Evolutionary conservation across 2,329 filamentous ascomycete genomes (phyloP), one percentile per base, ranked within the genome.

Genomic region (Chaetomiaceae sp.): DNA sequence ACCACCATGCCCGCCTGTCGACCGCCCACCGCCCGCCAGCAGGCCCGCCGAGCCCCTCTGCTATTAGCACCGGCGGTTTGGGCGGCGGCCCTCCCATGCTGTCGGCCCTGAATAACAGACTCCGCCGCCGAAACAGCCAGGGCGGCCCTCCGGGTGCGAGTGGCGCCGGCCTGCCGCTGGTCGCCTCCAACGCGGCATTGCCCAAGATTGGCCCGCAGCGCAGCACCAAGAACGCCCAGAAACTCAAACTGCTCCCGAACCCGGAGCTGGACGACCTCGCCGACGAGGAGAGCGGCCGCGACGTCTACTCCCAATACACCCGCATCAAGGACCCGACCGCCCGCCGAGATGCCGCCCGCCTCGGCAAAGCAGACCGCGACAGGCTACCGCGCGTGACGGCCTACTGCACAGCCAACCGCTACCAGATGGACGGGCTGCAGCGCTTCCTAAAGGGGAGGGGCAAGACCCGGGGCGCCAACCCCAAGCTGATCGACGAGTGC

Each of bases 271-370:
- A 82, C 33, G 87, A 91, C 39, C 83, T 78, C 62, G 77, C 60
- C 6, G 91, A 97, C 58, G 92, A 96, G 65, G 92, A 96, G 71
- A 94, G 89, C 65, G 91, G 91, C 9, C 80, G 91, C 59, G 94
- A 99, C 68, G 94, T 99, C 29, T 99, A 99, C 73, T 92, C 91
- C 23, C 94, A 99, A 69, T 97, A 96, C 69, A 96, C 92, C 8
- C 82, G 94, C 40, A 99, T 99, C 72, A 97, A 97, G 70, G 94
- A 99, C 66, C 91, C 92, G 0, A 96, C 87, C 0, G 94, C 94
- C 8, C 79, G 94, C 57, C 82, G 94, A 64, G 92, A 97, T 76
- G 94, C 94, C 15, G 94, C 94, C 25, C 79, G 91, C 52, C 72
- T 99, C 37, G 94, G 94, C 34, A 99, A 97, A 70, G 91, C 92